A percentile compares a stretch with the other conserved stretches of the same genome.
Evolutionary conservation across 1,284 basidiomycete genomes (phyloP).

Genomic region (Fomitopsis schrenkii): DNA sequence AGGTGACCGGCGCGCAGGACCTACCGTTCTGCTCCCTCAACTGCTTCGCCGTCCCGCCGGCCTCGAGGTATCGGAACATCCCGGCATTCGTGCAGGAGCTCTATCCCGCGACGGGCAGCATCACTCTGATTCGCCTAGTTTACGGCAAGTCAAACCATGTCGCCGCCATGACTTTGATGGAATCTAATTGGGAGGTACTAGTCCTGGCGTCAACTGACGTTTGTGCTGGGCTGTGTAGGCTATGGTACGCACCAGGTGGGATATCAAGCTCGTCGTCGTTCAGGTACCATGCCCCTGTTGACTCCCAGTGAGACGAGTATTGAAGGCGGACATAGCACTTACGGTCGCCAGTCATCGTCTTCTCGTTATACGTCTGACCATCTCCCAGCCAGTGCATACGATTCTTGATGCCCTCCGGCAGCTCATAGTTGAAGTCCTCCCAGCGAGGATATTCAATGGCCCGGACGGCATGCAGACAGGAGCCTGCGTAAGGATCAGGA

Average conservation of each 20-base stretch:
- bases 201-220: neutral
- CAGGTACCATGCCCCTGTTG: constrained; percentile 44
- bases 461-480: constrained; percentile 47
- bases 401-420: constrained; percentile 38
- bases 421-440: constrained; percentile 62
- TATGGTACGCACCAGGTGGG: constrained; percentile 9
- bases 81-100: constrained; percentile 8
- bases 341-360: constrained; percentile 42
- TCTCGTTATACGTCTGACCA: constrained; percentile 45
- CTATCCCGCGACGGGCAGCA: constrained; percentile 10
- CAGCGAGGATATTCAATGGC: constrained; percentile 53
- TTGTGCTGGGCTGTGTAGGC: neutral
- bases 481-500: constrained; percentile 33
- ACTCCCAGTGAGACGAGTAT: neutral
- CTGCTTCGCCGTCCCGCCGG: constrained; percentile 12
- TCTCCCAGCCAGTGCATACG: constrained; percentile 58
- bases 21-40: constrained; percentile 12
- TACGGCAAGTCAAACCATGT: too few relatives aligned
- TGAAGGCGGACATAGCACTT: constrained; percentile 19
- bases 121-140: neutral
- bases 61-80: constrained; percentile 4
- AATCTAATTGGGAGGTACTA: neutral
- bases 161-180: neutral
- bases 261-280: constrained; percentile 30
- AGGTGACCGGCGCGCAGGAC: constrained; percentile 16